phyloP scores from a whole-genome alignment of 1,284 basidiomycete species.

The Rhodotorula sp. region DNA sequence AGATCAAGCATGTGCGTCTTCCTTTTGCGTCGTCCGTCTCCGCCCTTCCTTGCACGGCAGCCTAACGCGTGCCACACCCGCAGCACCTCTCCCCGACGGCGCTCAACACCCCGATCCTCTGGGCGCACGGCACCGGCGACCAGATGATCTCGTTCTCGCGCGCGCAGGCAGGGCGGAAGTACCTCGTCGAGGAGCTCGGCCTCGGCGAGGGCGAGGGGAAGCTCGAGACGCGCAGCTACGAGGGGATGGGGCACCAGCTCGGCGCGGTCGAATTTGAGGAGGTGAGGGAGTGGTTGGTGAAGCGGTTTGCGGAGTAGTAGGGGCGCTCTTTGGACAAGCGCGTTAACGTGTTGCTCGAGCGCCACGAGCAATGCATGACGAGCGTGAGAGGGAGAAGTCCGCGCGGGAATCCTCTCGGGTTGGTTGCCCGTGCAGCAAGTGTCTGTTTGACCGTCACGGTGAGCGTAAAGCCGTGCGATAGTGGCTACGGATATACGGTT shows the following conservation, averaged over 20 bases:
- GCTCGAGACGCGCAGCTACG: conserved; percentile 3
- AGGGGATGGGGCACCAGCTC: conserved; percentile 10
- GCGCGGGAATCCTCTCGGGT: too few relatives aligned
- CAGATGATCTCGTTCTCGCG: background rate
- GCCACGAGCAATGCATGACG: background rate
- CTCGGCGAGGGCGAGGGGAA: background rate
- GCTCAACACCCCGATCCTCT: background rate
- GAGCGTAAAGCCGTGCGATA: too few relatives aligned
- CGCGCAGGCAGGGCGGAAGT: background rate
- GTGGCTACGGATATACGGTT: too few relatives aligned
- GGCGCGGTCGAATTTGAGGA: conserved; percentile 9
- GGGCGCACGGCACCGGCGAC: conserved; percentile 23
- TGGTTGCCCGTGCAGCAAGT: too few relatives aligned
- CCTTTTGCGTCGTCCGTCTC: background rate
- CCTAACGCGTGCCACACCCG: too few relatives aligned
- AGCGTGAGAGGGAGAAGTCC: too few relatives aligned
- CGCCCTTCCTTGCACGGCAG: too few relatives aligned
- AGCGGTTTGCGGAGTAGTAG: background rate
- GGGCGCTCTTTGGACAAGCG: background rate
- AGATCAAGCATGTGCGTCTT: conserved; percentile 57
- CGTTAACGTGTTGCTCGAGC: background rate
- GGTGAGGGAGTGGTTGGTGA: conserved; percentile 11
- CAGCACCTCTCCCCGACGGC: conserved; percentile 10
- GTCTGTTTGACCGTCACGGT: too few relatives aligned
- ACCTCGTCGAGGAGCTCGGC: conserved; percentile 2